Base-by-base conservation (phyloP, 352 stramenopile genomes). In the Pythium brachiatum region DNA sequence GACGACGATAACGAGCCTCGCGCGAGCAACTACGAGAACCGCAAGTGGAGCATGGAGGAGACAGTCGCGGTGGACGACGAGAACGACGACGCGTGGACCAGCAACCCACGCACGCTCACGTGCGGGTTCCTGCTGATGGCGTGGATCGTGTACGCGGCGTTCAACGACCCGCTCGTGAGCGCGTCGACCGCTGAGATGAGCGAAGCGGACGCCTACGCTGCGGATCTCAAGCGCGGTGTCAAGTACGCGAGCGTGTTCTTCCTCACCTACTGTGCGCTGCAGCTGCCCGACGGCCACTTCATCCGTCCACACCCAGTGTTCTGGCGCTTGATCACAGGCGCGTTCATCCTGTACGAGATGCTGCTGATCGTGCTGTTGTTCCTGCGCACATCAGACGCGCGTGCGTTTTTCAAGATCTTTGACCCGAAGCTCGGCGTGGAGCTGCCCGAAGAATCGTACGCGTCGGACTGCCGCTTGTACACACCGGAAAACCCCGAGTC, bases 261-360 rank as follows among this genome's bases (percentile, higher is more conserved):
- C 74, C 75, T 96, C 55, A 89, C 88, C 57, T 96, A 96, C 66
- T 94, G 86, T 72, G 73, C 72, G 65, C 68, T 96, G 48, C 88
- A 96, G 62, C 69, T 96, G 32, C 88, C 86, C 23, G 88, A 96
- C 59, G 86, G 86, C 12, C 88, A 96, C 58, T 93, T 95, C 48
- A 72, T 90, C 39, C 88, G 88, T 2, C 92, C 92, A 52, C 92
- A 98, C 53, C 92, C 92, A 29, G 90, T 95, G 39, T 74, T 97
- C 38, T 98, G 92, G 92, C 81, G 92, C 16, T 55, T 97, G 11
- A 75, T 97, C 41, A 96, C 94, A 15, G 92, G 90, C 21, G 74
- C 89, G 38, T 96, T 96, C 61, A 96, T 97, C 43, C 74, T 98
- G 11, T 98, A 98, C 70, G 88, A 97, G 65, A 94, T 98, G 76